A percentile compares a stretch with the other conserved stretches of the same genome.
phyloP scores from a whole-genome alignment of 768 basidiomycete species.

The Aureoboletus auriporus region DNA sequence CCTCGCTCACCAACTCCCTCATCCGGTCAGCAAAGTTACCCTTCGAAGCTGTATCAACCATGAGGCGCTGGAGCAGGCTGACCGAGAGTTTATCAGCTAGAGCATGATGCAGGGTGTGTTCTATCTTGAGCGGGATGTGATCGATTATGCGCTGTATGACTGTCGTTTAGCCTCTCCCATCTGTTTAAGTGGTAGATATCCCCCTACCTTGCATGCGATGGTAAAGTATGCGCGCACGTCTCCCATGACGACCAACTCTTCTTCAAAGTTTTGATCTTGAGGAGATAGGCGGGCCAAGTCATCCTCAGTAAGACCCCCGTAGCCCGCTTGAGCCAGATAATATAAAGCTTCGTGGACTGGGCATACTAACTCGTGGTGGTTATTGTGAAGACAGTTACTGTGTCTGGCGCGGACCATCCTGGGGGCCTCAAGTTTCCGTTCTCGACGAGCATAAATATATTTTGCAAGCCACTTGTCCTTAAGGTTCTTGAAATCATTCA shows the following conservation, averaged over 20 bases:
- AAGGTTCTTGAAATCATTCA: constrained; percentile 17
- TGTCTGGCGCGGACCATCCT: too few relatives aligned
- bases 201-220: constrained; percentile 48
- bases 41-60: constrained; percentile 14
- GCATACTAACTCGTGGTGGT: too few relatives aligned
- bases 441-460: constrained; percentile 17
- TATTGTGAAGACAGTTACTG: too few relatives aligned
- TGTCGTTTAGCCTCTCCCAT: background rate
- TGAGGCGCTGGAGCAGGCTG: constrained; percentile 33
- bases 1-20: constrained; percentile 43
- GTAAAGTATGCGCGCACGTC: constrained; percentile 55
- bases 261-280: constrained; percentile 27
- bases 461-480: constrained; percentile 22
- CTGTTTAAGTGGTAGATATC: background rate
- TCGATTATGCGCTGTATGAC: constrained; percentile 50
- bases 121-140: constrained; percentile 46
- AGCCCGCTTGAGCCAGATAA: constrained; percentile 30
- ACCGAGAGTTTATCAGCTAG: constrained; percentile 34
- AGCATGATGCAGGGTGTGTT: constrained; percentile 40
- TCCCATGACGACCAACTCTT: constrained; percentile 50
- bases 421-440: too few relatives aligned
- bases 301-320: constrained; percentile 9
- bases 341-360: constrained; percentile 15
- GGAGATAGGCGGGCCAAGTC: constrained; percentile 28
- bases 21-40: constrained; percentile 29